These are phyloP conservation scores for Blastobotrys serpentis DNA, from an alignment of 1,139 yeast genomes.

Conservation along the genomic window DNA sequence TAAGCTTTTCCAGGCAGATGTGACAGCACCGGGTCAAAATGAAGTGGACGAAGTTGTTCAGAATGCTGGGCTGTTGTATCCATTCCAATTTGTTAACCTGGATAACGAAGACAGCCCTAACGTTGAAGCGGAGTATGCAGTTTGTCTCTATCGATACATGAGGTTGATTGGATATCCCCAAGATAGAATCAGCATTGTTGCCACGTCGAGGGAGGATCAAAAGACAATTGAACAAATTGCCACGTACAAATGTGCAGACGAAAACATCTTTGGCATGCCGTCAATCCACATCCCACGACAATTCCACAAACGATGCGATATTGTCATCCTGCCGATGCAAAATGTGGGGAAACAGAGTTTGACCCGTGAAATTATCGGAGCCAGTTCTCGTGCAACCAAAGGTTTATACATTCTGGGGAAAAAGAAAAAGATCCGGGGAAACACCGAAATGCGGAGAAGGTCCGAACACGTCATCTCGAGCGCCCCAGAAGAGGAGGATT, in stretches of 20 bases:
- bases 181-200: constrained; percentile 44
- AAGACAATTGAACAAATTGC: constrained; percentile 35
- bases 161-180: constrained; percentile 47
- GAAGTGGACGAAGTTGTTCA: neutral
- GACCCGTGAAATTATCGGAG: constrained; percentile 5
- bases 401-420: constrained; percentile 42
- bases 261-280: constrained; percentile 34
- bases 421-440: constrained; percentile 17
- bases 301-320: neutral
- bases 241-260: neutral
- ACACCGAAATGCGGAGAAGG: neutral
- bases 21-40: neutral
- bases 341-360: neutral
- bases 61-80: constrained; percentile 46
- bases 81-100: constrained; percentile 44
- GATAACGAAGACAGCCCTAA: constrained; percentile 33
- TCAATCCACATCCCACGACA: constrained; percentile 32
- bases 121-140: constrained; percentile 53
- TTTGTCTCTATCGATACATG: constrained; percentile 50
- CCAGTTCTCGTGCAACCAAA: constrained; percentile 1
- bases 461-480: constrained; percentile 12
- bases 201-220: constrained; percentile 44
- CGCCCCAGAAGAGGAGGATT: constrained; percentile 22
- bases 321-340: neutral
- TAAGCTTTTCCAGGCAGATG: too few species aligned